Conservation (phyloP, 2,329 filamentous ascomycete genomes). For the Alternaria ethzedia region DNA sequence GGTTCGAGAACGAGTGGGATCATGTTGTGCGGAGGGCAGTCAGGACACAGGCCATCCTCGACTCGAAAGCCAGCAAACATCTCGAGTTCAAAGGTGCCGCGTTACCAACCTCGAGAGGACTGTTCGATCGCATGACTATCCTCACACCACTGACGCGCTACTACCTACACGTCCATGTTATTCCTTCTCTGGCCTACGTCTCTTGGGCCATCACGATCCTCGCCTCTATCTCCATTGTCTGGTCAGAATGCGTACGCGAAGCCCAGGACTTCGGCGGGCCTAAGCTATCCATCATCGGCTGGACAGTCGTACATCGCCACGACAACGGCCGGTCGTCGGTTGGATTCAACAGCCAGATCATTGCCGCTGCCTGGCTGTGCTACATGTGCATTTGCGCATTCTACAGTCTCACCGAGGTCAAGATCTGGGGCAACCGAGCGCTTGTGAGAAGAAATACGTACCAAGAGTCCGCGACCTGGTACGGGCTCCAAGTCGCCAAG, state of each 20-base stretch:
- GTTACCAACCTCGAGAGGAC: constrained; percentile 53
- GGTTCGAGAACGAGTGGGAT: constrained; percentile 88
- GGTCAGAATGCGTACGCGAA: constrained; percentile 92
- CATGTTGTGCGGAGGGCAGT: constrained; percentile 75
- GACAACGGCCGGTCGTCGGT: constrained; percentile 74
- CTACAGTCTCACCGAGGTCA: constrained; percentile 86
- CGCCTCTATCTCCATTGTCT: constrained; percentile 84
- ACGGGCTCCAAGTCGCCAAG: constrained; percentile 88
- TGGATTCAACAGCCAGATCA: constrained; percentile 83
- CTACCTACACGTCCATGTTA: constrained; percentile 73
- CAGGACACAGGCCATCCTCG: constrained; percentile 79
- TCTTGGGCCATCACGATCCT: constrained; percentile 72
- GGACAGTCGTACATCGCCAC: constrained; percentile 77
- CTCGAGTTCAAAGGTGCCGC: constrained; percentile 74
- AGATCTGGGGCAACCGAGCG: constrained; percentile 95
- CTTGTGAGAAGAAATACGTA: constrained; percentile 91
- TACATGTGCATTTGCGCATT: constrained; percentile 96
- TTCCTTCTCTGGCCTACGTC: constrained; percentile 71
- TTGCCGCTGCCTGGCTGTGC: constrained; percentile 85
- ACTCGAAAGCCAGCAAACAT: constrained; percentile 79
- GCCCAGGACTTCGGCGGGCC: constrained; percentile 63
- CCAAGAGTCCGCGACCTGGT: constrained; percentile 94
- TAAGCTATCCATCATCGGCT: constrained; percentile 72
- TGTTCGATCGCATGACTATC: constrained; percentile 54
- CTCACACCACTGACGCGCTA: constrained; percentile 85